Conservation (phyloP, 2,329 filamentous ascomycete species). For the Huntiella moniliformis region DNA sequence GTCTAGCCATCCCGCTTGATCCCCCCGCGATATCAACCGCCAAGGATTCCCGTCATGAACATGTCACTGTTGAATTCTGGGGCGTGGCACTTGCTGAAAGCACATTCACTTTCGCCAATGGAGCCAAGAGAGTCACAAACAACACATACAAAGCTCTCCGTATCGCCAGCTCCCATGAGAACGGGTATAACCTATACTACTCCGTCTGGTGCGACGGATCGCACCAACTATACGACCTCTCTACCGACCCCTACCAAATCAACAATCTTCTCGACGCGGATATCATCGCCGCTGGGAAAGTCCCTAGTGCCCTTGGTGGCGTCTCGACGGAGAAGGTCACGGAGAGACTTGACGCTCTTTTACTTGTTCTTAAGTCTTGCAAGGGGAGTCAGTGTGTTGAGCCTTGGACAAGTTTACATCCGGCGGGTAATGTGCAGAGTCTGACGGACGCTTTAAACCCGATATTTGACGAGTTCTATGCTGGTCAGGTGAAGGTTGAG, state of each 20-base stretch:
- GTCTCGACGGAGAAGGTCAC: conserved; percentile 23
- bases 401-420: conserved; percentile 38
- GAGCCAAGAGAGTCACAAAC: conserved; percentile 13
- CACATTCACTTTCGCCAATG: conserved; percentile 11
- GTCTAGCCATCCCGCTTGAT: conserved; percentile 25
- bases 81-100: conserved; percentile 21
- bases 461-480: conserved; percentile 34
- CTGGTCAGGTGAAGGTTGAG: conserved; percentile 26
- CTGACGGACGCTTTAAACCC: conserved; percentile 30
- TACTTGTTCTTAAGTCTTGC: conserved; percentile 42
- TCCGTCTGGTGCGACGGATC: conserved; percentile 34
- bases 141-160: conserved; percentile 39
- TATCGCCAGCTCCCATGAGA: conserved; percentile 20
- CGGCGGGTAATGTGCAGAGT: conserved; percentile 28
- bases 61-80: conserved; percentile 36
- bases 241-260: conserved; percentile 32
- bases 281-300: conserved; percentile 5
- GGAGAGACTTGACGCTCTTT: conserved; percentile 36
- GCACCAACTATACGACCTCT: conserved; percentile 32
- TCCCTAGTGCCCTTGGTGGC: conserved; percentile 16
- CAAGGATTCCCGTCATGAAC: conserved; percentile 21
- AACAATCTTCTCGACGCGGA: conserved; percentile 15
- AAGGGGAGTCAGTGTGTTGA: conserved; percentile 30
- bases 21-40: conserved; percentile 12
- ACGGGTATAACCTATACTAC: conserved; percentile 34